Evolutionary conservation across 495 filamentous ascomycete species (phyloP), one percentile per base, ranked within the genome.

Genomic region (Podospora tetraspora): DNA sequence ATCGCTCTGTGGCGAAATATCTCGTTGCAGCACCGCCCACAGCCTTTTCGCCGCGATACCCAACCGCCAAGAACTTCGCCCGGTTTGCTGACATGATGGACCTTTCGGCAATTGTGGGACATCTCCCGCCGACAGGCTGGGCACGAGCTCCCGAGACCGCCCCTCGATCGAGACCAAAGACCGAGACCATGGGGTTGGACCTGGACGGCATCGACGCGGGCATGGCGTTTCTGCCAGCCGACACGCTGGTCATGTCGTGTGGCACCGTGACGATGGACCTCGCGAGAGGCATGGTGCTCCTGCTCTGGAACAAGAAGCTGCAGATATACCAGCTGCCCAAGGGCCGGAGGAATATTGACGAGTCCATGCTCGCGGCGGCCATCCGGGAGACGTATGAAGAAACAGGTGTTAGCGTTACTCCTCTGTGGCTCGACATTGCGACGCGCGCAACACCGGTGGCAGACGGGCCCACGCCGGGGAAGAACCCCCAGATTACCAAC

Each of bases 311-410:
- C 75, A 78, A 73, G n/a, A 76, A 73, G 59, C 75, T 79, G 62
- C 72, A 76, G 22, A 80, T 82, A 71, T 79, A 72, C 72, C 80
- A 82, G 69, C 75, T 83, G 1, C 81, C 81, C 19, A 83, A 83
- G 68, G 81, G 81, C 22, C 73, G 81, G 66, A 79, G 80, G 68
- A 81, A 83, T 63, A 74, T 82, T 63, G 78, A 75, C 34, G 81
- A 83, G 71, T 70, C 73, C 63, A 76, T 79, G 70, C 75, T 79
- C 25, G 72, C 68, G 9, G 76, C 79, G 1, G 81, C 80, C 22
- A 63, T 83, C 13, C 80, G 81, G 32, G 81, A 83, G 71, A 83
- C 81, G 4, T 74, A 75, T 56, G 81, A 83, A 62, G 81, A 83
- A 66, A 80, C 80, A 29, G 81, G 81, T 22, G 67, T 79, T n/a